Conservation (phyloP, 768 basidiomycete genomes). For the Tulasnella sp. region DNA sequence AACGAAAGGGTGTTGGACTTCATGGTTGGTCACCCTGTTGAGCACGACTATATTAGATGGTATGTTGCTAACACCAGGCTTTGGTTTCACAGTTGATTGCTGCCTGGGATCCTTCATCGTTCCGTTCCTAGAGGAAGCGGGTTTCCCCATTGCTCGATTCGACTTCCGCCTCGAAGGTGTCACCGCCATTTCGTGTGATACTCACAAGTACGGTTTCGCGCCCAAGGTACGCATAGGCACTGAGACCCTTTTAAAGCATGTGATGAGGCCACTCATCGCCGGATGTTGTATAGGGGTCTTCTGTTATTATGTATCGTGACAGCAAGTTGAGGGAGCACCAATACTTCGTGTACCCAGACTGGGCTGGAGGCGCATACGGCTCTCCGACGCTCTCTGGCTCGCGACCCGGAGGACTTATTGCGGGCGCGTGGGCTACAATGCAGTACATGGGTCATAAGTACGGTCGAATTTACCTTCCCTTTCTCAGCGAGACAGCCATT, state of each 20-base stretch:
- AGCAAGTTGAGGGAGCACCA: slow-evolving; percentile 66
- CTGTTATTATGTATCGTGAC: slow-evolving; percentile 89
- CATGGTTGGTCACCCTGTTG: slow-evolving; percentile 31
- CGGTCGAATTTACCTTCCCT: slow-evolving; percentile 21
- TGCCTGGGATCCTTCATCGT: slow-evolving; percentile 91
- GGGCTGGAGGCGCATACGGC: slow-evolving; percentile 84
- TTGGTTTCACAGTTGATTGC: slow-evolving; percentile 74
- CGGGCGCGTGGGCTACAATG: slow-evolving; percentile 95
- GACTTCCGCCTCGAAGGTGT: slow-evolving; percentile 89
- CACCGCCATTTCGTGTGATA: slow-evolving; percentile 91
- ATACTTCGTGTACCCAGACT: slow-evolving; percentile 74
- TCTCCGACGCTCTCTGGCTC: slow-evolving; percentile 86
- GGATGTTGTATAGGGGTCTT: slow-evolving; percentile 74
- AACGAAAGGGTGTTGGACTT: slow-evolving; percentile 63
- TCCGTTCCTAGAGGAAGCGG: slow-evolving; percentile 77
- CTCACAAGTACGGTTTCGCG: slow-evolving; percentile 94
- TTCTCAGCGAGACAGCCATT: not conserved
- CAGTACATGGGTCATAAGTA: slow-evolving; percentile 83
- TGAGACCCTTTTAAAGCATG: not conserved
- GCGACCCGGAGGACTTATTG: slow-evolving; percentile 85
- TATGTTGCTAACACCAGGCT: not conserved
- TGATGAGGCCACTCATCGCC: not conserved
- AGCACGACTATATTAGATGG: not conserved
- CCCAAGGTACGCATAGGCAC: slow-evolving; percentile 80
- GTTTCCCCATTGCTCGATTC: slow-evolving; percentile 61